Base-by-base conservation (phyloP, 257 asterid genomes). In the Forsythia suspensa region DNA sequence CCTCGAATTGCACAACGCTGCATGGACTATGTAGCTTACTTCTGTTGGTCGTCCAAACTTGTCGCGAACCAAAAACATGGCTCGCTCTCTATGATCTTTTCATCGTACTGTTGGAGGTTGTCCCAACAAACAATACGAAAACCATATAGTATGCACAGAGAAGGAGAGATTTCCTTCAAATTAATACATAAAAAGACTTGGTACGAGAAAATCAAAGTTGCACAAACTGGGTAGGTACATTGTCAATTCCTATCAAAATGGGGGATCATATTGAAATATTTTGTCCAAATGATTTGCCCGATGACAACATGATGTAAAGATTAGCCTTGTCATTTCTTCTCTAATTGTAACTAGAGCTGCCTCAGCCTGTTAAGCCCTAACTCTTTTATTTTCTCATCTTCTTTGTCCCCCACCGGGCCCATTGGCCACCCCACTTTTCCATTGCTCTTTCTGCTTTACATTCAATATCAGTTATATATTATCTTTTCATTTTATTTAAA, bases 21-120 rank as follows among this genome's bases (percentile, higher is more conserved):
- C 61, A 57, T 41, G 29, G 61, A 74, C 42, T 57, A 20, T 75
- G 74, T 46, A 37, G 75, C 75, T 57, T 59, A 37, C 59, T 76
- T 75, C 74, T 48, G 18, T 66, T 38, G 38, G 41, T 4, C 40
- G 2, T 12, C 42, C 40, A 11, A 29, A 65, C 34, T 29, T 29
- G 34, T 29, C 34, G 34, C 34, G 34, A 29, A 29, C 34, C 0
- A 29, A 29, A 29, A 29, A 29, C 1, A 29, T 29, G 1, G 21
- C 29, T 18, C 21, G 29, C 21, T 55, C 24, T 55, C 65, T 24
- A 61, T 0, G 68, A 20, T 8, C 15, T 10, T 61, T 24, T 61
- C 69, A 7, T 11, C 70, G 8, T 40, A 29, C 3, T 29, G 6
- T 63, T 63, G 6, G 40, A 21, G 6, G 15, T 21, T 63, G 2